A percentile compares a stretch with the other conserved stretches of the same genome.
Evolutionary conservation across 495 filamentous ascomycete genomes (phyloP).

Genomic region (Penicillium roqueforti): DNA sequence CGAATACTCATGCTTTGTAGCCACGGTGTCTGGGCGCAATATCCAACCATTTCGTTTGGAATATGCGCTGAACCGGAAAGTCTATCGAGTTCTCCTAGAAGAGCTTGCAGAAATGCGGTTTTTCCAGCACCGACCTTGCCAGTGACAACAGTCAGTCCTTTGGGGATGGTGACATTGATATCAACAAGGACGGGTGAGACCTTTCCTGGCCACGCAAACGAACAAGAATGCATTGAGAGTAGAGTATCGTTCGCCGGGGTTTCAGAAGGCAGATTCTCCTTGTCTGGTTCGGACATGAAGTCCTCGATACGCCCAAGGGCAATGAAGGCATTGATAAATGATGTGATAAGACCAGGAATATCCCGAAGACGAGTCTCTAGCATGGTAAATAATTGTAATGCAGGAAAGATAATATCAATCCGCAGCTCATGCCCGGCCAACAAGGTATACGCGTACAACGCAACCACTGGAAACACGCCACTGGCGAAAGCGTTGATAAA

Average conservation of each 20-base stretch:
- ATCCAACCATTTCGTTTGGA: slow-evolving; percentile 68
- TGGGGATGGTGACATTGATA: slow-evolving; percentile 55
- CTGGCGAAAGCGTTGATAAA: slow-evolving; percentile 61
- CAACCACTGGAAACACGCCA: slow-evolving; percentile 70
- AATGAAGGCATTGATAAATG: slow-evolving; percentile 68
- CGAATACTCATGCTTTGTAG: slow-evolving; percentile 86
- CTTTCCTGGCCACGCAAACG: slow-evolving; percentile 74
- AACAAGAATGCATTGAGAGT: slow-evolving; percentile 56
- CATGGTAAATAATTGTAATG: slow-evolving; percentile 71
- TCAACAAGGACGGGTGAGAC: slow-evolving; percentile 56
- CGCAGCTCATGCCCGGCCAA: slow-evolving; percentile 59
- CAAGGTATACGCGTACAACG: slow-evolving; percentile 72
- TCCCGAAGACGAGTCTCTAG: slow-evolving; percentile 65
- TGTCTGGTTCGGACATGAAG: slow-evolving; percentile 82
- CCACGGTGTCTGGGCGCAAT: slow-evolving; percentile 85
- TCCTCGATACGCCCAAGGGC: slow-evolving; percentile 73
- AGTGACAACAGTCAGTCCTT: slow-evolving; percentile 62
- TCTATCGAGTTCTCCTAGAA: slow-evolving; percentile 75
- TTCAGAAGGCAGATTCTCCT: slow-evolving; percentile 44
- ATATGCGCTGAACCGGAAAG: slow-evolving; percentile 52
- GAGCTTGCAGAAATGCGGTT: slow-evolving; percentile 70
- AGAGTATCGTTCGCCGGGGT: slow-evolving; percentile 22
- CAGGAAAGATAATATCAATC: slow-evolving; percentile 78
- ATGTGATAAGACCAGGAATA: slow-evolving; percentile 64
- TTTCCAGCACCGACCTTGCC: slow-evolving; percentile 81